A percentile compares a stretch with the other conserved stretches of the same genome.
Evolutionary conservation across 2,329 filamentous ascomycete genomes (phyloP).

Genomic region (Elsinoe necatrix): DNA sequence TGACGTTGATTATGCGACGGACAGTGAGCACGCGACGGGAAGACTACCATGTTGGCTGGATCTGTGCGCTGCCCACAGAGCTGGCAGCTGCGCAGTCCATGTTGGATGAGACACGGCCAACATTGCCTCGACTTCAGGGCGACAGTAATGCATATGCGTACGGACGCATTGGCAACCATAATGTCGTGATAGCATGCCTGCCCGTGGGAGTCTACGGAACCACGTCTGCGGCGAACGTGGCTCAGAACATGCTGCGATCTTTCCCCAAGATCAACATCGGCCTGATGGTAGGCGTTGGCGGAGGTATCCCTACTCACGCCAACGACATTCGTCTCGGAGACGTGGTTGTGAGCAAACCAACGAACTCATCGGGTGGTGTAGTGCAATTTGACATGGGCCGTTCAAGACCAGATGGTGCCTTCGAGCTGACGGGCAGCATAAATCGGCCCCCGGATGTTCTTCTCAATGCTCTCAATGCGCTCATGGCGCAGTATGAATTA

Average conservation of each 20-base stretch:
- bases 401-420: conserved; percentile 3
- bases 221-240: not conserved
- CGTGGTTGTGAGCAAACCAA: conserved; percentile 11
- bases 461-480: not conserved
- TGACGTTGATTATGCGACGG: too few relatives aligned
- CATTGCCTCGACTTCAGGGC: not conserved
- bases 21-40: not conserved
- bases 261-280: not conserved
- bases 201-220: conserved; percentile 13
- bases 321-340: conserved; percentile 6
- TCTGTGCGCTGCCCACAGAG: conserved; percentile 20
- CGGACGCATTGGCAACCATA: conserved; percentile 16
- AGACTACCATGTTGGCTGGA: conserved; percentile 20
- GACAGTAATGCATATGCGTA: conserved; percentile 17
- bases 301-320: not conserved
- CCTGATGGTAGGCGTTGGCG: conserved; percentile 9
- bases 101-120: conserved; percentile 18
- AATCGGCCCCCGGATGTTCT: not conserved
- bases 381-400: conserved; percentile 24
- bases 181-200: conserved; percentile 21
- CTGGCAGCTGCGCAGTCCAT: conserved; percentile 17
- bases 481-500: not conserved
- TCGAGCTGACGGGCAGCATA: not conserved
- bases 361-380: conserved; percentile 20
- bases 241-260: not conserved